Evolutionary conservation across 2,329 filamentous ascomycete species (phyloP).

Genomic region (Aureobasidium pullulans): DNA sequence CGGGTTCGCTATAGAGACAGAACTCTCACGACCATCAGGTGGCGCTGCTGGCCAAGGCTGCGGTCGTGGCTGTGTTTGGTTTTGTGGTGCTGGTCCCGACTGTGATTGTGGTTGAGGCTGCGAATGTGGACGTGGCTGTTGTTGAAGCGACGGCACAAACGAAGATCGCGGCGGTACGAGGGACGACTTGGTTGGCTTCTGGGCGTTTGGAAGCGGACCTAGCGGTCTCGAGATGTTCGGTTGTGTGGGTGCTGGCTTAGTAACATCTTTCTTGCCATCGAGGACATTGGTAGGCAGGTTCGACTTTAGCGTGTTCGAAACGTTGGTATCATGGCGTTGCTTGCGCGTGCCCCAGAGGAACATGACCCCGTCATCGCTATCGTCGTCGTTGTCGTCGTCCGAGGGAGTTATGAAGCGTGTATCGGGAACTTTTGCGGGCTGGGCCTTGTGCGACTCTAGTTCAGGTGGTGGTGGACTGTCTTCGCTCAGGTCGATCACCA

Average conservation of each 20-base stretch:
- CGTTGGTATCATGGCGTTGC: not conserved
- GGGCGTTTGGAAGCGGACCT: no score
- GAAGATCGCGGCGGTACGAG: no score
- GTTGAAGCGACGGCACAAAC: no score
- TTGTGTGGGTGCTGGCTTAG: no score
- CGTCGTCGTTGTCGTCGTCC: not conserved
- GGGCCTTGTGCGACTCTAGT: not conserved
- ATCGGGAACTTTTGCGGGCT: not conserved
- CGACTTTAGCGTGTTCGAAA: not conserved
- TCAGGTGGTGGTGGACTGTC: not conserved
- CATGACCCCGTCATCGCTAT: not conserved
- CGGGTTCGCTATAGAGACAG: not conserved
- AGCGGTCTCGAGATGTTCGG: no score
- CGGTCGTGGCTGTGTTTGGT: no score
- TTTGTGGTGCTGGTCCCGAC: no score
- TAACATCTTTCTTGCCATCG: no score
- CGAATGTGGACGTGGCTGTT: no score
- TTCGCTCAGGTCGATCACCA: not conserved
- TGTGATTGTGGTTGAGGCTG: no score
- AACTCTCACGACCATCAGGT: not conserved
- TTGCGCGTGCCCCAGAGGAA: not conserved
- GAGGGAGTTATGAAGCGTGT: constrained; percentile 3
- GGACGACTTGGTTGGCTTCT: no score
- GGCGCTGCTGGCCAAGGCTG: not conserved
- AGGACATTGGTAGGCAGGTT: not conserved